Base-by-base conservation (phyloP, 2,329 filamentous ascomycete genomes). In the Parafenestella ontariensis region DNA sequence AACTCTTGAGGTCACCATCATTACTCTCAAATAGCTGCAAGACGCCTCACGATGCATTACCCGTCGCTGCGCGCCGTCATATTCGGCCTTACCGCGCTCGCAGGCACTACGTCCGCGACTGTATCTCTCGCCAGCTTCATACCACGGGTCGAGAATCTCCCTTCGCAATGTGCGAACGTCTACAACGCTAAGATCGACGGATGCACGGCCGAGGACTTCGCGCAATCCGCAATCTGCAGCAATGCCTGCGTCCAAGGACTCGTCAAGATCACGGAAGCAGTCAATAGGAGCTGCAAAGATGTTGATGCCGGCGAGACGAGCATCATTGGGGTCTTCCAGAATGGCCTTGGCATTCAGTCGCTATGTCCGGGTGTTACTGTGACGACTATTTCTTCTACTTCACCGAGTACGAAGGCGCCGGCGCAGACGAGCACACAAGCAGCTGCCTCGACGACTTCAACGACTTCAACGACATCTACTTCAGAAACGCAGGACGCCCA, bases 101-200 rank as follows among this genome's bases (percentile, higher is more conserved):
- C 59, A 39, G 59, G 51, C 42, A 50, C 68, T 23, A 58, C 64
- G 11, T 47, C 63, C 23, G 62, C 68, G 37, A 57, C 78, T n/a
- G 76, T 80, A 36, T 74, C 75, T 20, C 77, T 82, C 33, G 66
- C 74, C 24, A 77, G 79, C 64, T 82, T 82, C 64, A 73, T 72
- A 1, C 79, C 79, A 18, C 71, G 73, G 33, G 71, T 78, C 59
- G 65, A 73, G 6, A 70, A 75, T 52, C 74, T 81, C 5, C 74
- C 77, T 4, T 34, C 62, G 13, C 47, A 60, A 20, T 82, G 80
- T 60, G 49, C 75, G 37, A 57, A 59, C 7, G 70, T 78, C 24
- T 82, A 82, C 71, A 76, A 65, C 24, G 52, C 69, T 13, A 48
- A 64, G 8, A 80, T 82, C 50, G 46, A 68, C 8, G 76, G 74